Evolutionary conservation across 805 yeast genomes (phyloP).

Genomic region (Candida sphagnicola): DNA sequence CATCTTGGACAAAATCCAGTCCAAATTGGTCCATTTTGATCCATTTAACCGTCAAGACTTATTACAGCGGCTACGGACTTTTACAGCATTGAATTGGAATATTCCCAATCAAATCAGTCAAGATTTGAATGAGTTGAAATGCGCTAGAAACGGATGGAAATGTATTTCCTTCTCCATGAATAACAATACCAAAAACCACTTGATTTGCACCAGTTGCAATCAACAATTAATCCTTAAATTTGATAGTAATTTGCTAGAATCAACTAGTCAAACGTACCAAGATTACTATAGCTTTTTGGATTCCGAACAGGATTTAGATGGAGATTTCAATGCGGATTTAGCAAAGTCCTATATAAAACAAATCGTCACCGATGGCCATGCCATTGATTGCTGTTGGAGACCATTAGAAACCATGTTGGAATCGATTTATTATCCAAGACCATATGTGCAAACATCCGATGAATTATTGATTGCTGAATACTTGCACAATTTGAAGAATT

Average conservation of each 20-base stretch:
- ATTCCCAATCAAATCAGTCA: slow-evolving; percentile 19
- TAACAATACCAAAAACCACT: slow-evolving; percentile 23
- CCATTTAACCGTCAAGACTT: slow-evolving; percentile 36
- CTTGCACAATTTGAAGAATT: slow-evolving; percentile 21
- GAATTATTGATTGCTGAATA: slow-evolving; percentile 25
- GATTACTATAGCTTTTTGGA: slow-evolving; percentile 5
- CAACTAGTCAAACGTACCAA: neutral
- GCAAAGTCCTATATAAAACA: slow-evolving; percentile 21
- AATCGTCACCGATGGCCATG: slow-evolving; percentile 24
- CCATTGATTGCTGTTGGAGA: slow-evolving; percentile 33
- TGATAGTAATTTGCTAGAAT: slow-evolving; percentile 15
- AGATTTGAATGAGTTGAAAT: slow-evolving; percentile 41
- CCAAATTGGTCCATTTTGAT: slow-evolving; percentile 21
- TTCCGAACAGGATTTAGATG: slow-evolving; percentile 2
- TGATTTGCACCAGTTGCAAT: slow-evolving; percentile 31
- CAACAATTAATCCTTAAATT: slow-evolving; percentile 26
- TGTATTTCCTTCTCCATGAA: slow-evolving; percentile 30
- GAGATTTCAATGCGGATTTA: slow-evolving; percentile 20
- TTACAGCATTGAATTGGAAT: slow-evolving; percentile 46
- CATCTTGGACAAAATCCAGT: slow-evolving; percentile 11
- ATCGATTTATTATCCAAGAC: slow-evolving; percentile 32
- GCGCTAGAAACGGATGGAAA: slow-evolving; percentile 53
- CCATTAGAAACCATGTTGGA: slow-evolving; percentile 29
- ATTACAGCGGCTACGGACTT: slow-evolving; percentile 40
- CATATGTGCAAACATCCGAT: slow-evolving; percentile 26